Evolutionary conservation across 108 stramenopile genomes (phyloP).

Genomic region (Pseudonitzschia multiseries): DNA sequence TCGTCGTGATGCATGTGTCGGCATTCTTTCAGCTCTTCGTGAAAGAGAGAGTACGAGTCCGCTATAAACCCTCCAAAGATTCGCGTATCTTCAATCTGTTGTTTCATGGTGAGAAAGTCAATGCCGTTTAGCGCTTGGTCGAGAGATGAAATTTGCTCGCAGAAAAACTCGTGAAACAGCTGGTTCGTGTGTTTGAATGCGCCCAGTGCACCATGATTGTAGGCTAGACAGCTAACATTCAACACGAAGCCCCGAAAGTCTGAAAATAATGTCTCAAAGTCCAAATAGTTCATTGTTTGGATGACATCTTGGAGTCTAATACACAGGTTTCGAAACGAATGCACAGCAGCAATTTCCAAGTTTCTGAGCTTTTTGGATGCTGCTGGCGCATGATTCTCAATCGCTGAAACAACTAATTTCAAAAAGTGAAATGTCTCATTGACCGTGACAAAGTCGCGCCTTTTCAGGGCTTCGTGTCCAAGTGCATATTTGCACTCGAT

Average conservation of each 20-base stretch:
- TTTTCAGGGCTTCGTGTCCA: slow-evolving; percentile 28
- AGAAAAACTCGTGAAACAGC: slow-evolving; percentile 32
- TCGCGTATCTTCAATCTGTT: slow-evolving; percentile 25
- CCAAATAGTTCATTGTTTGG: slow-evolving; percentile 6
- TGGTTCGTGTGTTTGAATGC: slow-evolving; percentile 45
- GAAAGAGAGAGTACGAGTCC: slow-evolving; percentile 42
- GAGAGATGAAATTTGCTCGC: slow-evolving; percentile 14
- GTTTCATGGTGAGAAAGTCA: slow-evolving; percentile 38
- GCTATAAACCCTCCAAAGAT: slow-evolving; percentile 44
- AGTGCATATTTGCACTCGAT: slow-evolving; percentile 17
- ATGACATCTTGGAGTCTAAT: slow-evolving; percentile 27
- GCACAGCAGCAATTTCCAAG: slow-evolving; percentile 23
- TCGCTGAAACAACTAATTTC: slow-evolving; percentile 18
- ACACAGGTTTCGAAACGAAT: slow-evolving; percentile 33
- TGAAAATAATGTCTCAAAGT: slow-evolving; percentile 46
- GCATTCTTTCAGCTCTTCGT: slow-evolving; percentile 31
- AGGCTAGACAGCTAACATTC: slow-evolving; percentile 22
- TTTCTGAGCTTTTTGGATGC: slow-evolving; percentile 5
- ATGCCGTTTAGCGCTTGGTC: slow-evolving; percentile 34
- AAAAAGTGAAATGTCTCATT: slow-evolving; percentile 42
- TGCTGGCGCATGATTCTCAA: slow-evolving; percentile 34
- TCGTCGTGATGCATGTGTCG: slow-evolving; percentile 11
- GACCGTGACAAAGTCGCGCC: slow-evolving; percentile 31
- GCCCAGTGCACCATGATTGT: slow-evolving; percentile 7
- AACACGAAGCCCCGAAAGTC: slow-evolving; percentile 45